Conservation (phyloP, 495 filamentous ascomycete species). For the Aspergillus kassunensis region DNA sequence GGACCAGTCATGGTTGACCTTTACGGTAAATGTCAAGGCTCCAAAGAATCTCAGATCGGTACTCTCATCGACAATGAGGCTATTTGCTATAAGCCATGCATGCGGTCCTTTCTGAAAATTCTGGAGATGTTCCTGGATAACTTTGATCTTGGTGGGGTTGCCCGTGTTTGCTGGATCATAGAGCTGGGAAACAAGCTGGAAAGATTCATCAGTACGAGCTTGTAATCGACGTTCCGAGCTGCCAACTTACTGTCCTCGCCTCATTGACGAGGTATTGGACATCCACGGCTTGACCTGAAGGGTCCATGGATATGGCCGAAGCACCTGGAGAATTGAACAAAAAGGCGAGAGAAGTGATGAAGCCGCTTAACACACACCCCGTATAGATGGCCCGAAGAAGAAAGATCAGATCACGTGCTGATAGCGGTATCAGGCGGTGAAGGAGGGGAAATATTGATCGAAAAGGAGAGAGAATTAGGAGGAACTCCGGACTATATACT, state of each 20-base stretch:
- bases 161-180: conserved; percentile 62
- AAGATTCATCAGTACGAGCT: not conserved
- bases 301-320: conserved; percentile 26
- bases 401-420: conserved; percentile 24
- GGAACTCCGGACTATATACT: not conserved
- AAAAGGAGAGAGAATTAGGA: not conserved
- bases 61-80: conserved; percentile 59
- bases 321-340: conserved; percentile 5
- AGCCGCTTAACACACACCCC: not conserved
- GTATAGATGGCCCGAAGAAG: conserved; percentile 14
- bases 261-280: conserved; percentile 26
- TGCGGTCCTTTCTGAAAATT: conserved; percentile 68
- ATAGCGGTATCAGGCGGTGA: conserved; percentile 15
- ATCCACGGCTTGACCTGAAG: conserved; percentile 18
- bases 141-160: conserved; percentile 50
- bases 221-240: not conserved
- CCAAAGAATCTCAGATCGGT: conserved; percentile 84
- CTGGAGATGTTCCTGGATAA: conserved; percentile 74
- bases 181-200: conserved; percentile 47
- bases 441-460: not conserved
- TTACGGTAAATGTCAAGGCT: conserved; percentile 89
- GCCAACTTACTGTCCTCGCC: conserved; percentile 23
- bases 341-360: conserved; percentile 10
- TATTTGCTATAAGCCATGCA: conserved; percentile 82
- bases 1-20: conserved; percentile 81